A percentile compares a stretch with the other conserved stretches of the same genome.
These are phyloP conservation scores for Serpula lacrymans DNA, from an alignment of 768 basidiomycete species.

Conservation along the genomic window DNA sequence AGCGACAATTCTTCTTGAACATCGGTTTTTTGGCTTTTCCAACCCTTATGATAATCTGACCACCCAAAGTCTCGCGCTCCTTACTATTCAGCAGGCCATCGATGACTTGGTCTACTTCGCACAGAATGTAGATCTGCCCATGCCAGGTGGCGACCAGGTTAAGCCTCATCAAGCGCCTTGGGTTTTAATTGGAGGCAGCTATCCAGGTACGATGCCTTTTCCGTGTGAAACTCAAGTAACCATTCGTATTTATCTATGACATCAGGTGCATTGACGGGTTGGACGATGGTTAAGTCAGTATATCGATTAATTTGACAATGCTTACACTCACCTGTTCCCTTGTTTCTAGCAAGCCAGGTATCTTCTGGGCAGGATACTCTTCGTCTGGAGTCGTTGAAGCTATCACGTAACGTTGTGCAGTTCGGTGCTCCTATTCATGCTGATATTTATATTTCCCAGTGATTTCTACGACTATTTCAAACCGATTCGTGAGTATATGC, in stretches of 20 bases:
- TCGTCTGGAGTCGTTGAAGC: constrained; percentile 67
- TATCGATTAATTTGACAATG: background rate
- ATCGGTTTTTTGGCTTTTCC: constrained; percentile 65
- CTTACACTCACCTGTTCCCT: background rate
- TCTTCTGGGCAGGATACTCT: constrained; percentile 65
- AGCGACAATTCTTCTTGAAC: constrained; percentile 57
- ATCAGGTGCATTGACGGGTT: constrained; percentile 28
- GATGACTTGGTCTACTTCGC: constrained; percentile 67
- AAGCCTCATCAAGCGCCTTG: constrained; percentile 43
- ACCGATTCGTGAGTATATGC: constrained; percentile 59
- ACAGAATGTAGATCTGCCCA: constrained; percentile 56
- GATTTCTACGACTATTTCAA: constrained; percentile 71
- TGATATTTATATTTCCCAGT: constrained; percentile 20
- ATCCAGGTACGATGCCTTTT: constrained; percentile 24
- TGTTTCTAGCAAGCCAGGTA: constrained; percentile 49
- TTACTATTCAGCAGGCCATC: constrained; percentile 65
- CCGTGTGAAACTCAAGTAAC: constrained; percentile 17
- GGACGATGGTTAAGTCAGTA: constrained; percentile 31
- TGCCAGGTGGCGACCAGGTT: constrained; percentile 56
- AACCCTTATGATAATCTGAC: constrained; percentile 59
- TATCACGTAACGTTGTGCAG: constrained; percentile 40
- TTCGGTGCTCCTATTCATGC: constrained; percentile 6
- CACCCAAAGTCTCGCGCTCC: constrained; percentile 47
- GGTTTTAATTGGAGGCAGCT: constrained; percentile 14
- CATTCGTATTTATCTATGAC: background rate